These are phyloP conservation scores for Colletotrichum sp. DNA, from an alignment of 2,329 filamentous ascomycete genomes.

Conservation along the genomic window DNA sequence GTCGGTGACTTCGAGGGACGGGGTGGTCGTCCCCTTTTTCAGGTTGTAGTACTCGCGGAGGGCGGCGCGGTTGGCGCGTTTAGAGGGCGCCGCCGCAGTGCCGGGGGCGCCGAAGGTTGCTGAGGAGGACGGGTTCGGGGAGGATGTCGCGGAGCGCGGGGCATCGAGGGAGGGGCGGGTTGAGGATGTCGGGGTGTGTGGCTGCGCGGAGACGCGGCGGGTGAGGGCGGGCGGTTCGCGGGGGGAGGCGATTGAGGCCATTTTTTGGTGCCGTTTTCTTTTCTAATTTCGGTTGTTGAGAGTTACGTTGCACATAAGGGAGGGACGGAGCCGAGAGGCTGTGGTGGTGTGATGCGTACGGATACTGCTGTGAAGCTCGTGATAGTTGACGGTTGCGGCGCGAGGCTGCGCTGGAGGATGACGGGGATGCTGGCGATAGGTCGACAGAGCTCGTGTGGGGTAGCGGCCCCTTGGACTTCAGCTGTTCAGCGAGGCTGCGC, in stretches of 20 bases:
- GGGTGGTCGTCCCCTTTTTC: slow-evolving; percentile 50
- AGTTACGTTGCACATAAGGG: fast-evolving
- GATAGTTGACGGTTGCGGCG: not conserved
- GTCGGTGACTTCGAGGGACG: slow-evolving; percentile 49
- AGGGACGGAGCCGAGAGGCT: not conserved
- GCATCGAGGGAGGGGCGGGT: slow-evolving; percentile 75
- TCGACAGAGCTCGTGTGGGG: slow-evolving; percentile 17
- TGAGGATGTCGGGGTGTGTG: slow-evolving; percentile 74
- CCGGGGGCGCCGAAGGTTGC: slow-evolving; percentile 26
- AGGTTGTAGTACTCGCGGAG: slow-evolving; percentile 96
- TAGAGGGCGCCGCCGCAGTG: slow-evolving; percentile 34
- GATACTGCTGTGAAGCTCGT: not conserved
- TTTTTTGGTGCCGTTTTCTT: slow-evolving; percentile 28
- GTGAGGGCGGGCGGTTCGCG: slow-evolving; percentile 64
- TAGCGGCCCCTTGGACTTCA: not conserved
- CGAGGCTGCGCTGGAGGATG: not conserved
- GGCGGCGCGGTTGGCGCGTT: slow-evolving; percentile 78
- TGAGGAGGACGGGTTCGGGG: slow-evolving; percentile 49
- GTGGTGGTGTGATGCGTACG: not conserved
- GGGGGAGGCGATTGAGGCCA: slow-evolving; percentile 71
- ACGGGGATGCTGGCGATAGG: slow-evolving; percentile 12
- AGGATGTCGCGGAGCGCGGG: slow-evolving; percentile 64
- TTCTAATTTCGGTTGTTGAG: too few species aligned
- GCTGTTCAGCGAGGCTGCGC: slow-evolving; percentile 8
- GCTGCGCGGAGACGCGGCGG: slow-evolving; percentile 57